phyloP scores from a whole-genome alignment of 1,284 basidiomycete species.

The Cerrena zonata region DNA sequence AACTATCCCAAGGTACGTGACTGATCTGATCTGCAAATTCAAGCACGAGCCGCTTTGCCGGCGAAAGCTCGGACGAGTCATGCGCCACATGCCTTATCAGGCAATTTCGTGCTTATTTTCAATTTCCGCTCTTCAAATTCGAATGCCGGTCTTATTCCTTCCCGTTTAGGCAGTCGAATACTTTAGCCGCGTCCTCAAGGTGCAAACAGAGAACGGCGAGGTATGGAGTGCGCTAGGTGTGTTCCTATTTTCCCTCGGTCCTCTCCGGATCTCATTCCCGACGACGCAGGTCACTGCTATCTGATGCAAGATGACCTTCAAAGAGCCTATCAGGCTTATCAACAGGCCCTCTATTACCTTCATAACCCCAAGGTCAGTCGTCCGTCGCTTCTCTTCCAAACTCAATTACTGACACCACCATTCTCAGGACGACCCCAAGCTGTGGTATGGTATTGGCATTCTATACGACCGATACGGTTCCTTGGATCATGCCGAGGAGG shows the following conservation, averaged over 20 bases:
- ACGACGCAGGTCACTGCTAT: conserved; percentile 79
- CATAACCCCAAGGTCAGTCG: conserved; percentile 82
- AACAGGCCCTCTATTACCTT: conserved; percentile 93
- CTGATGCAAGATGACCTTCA: conserved; percentile 99
- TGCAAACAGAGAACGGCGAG: conserved; percentile 90
- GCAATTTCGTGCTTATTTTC: conserved; percentile 11
- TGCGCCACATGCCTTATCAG: conserved; percentile 10
- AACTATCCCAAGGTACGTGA: conserved; percentile 73
- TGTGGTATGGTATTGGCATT: conserved; percentile 99
- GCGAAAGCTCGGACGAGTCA: conserved; percentile 8
- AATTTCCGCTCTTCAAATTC: too few relatives aligned
- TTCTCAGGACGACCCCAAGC: conserved; percentile 83
- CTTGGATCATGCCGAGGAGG: conserved; percentile 96
- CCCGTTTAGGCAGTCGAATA: conserved; percentile 81
- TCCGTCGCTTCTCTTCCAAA: conserved; percentile 7
- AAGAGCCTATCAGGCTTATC: conserved; percentile 97
- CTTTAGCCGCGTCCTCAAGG: conserved; percentile 83
- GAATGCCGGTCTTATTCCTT: conserved; percentile 18
- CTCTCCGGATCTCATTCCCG: conserved; percentile 16
- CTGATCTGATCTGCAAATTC: conserved; percentile 23
- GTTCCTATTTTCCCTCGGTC: conserved; percentile 23
- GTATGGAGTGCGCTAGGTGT: conserved; percentile 88
- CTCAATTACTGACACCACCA: conserved; percentile 17
- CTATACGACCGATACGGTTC: conserved; percentile 98
- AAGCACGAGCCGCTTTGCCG: conserved; percentile 3